Base-by-base conservation (phyloP, 805 yeast genomes). In the Danielia oregonensis region DNA sequence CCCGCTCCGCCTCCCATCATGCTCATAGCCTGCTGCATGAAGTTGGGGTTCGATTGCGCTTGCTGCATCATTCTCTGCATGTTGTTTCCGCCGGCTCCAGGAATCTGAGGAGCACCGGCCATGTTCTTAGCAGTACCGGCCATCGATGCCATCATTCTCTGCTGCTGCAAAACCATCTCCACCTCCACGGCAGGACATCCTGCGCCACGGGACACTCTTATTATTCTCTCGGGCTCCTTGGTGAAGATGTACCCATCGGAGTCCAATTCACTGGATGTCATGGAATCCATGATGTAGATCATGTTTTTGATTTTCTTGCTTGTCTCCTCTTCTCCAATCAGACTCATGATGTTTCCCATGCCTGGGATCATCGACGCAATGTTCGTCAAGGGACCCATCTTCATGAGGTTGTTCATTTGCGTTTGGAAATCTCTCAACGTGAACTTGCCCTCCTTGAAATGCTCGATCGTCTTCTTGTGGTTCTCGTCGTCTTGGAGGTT, bases 351-450 rank as follows among this genome's bases (percentile, higher is more conserved):
- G 46, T 77, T 79, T 24, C 89, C 78, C 64, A 88, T 76, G 52
- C 96, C 86, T 0, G 98, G 98, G 40, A 91, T 79, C 97, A 91
- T 91, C 35, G 83, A 78, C 3, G 97, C 96, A 43, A 91, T 86
- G 57, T 93, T 89, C 16, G 95, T 81, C 35, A 91, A 65, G 3
- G 97, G 97, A 2, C 98, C 98, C 95, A 93, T 86, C 60, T 93
- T 93, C 76, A 91, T 71, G 49, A 93, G 84, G 47, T 89, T 91
- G 58, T 84, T 83, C 94, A 91, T 84, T 61, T 93, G 97, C 35
- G 91, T 84, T 52, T 93, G 89, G 63, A 91, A 78, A 61, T 93
- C 97, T 42, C 86, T 72, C 36, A 91, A 68, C 1, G 97, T 88
- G 62, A 91, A 91, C 50, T 86, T 88, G 39, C 98, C 98, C 55